phyloP scores from a whole-genome alignment of 2,329 filamentous ascomycete genomes.

The Grosmannia huntii region DNA sequence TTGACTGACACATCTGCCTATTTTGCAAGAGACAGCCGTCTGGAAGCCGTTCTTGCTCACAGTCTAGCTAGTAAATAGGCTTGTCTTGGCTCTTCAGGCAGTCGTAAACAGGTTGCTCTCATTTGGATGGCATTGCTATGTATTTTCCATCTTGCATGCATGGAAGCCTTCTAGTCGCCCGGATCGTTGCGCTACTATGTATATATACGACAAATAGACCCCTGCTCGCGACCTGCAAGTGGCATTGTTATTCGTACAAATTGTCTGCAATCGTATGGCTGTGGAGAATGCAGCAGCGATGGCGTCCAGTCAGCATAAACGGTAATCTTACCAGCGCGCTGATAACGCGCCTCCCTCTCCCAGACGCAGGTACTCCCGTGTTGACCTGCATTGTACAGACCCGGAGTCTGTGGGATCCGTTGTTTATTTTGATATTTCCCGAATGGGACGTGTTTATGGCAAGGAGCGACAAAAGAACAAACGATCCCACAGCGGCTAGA shows the following conservation, averaged over 20 bases:
- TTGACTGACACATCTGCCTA: not conserved
- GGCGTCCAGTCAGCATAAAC: not conserved
- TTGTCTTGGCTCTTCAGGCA: not conserved
- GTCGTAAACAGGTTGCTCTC: too few species aligned
- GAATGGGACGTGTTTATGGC: not conserved
- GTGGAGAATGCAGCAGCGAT: not conserved
- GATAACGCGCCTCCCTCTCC: not conserved
- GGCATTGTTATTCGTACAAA: not conserved
- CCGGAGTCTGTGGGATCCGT: not conserved
- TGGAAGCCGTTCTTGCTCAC: too few species aligned
- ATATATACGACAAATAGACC: not conserved
- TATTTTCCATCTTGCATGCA: not conserved
- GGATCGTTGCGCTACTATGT: not conserved
- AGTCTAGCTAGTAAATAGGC: too few species aligned
- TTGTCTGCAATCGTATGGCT: not conserved
- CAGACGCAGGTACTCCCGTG: not conserved
- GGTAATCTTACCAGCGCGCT: not conserved
- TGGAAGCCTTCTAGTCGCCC: not conserved
- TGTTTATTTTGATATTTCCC: constrained; percentile 4
- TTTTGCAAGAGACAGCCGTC: too few species aligned
- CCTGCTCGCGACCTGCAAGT: not conserved
- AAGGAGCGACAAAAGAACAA: too few species aligned
- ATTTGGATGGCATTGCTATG: too few species aligned
- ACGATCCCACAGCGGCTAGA: not conserved
- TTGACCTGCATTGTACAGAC: not conserved